phyloP scores from a whole-genome alignment of 208 protist genomes.

The Crithidia brevicula region DNA sequence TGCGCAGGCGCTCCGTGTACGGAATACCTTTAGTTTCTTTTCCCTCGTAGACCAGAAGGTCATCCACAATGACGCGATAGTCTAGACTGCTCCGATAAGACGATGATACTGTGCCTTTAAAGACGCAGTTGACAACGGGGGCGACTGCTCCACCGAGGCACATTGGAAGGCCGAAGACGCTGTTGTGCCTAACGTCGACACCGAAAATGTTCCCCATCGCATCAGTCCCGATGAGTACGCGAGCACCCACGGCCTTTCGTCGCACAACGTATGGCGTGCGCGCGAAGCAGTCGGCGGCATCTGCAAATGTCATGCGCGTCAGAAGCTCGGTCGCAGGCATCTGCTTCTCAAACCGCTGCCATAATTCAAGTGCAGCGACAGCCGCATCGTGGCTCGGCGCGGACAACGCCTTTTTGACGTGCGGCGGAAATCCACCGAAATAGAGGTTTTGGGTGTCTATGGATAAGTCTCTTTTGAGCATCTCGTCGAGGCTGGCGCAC shows the following conservation, averaged over 20 bases:
- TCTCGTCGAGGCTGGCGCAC: conserved; percentile 41
- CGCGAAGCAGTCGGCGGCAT: conserved; percentile 66
- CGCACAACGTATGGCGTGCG: conserved; percentile 53
- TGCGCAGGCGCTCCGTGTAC: conserved; percentile 67
- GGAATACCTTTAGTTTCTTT: conserved; percentile 48
- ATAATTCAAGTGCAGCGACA: conserved; percentile 39
- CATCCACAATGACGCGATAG: conserved; percentile 76
- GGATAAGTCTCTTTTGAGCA: conserved; percentile 33
- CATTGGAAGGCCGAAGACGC: conserved; percentile 70
- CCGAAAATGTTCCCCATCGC: conserved; percentile 63
- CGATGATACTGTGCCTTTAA: conserved; percentile 64
- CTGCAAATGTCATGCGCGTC: conserved; percentile 63
- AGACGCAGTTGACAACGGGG: conserved; percentile 51
- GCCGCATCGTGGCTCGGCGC: conserved; percentile 29
- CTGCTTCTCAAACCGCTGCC: conserved; percentile 29
- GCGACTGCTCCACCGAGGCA: conserved; percentile 43
- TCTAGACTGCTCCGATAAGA: conserved; percentile 59
- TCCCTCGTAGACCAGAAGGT: conserved; percentile 73
- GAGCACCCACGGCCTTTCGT: conserved; percentile 44
- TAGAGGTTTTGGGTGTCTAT: conserved; percentile 46
- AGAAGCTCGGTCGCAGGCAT: conserved; percentile 43
- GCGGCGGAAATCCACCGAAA: conserved; percentile 58
- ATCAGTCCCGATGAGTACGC: conserved; percentile 60
- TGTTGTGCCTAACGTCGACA: conserved; percentile 50
- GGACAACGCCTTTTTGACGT: conserved; percentile 40